Evolutionary conservation across 805 yeast species (phyloP).

Genomic region (Metschnikowia rubicola): DNA sequence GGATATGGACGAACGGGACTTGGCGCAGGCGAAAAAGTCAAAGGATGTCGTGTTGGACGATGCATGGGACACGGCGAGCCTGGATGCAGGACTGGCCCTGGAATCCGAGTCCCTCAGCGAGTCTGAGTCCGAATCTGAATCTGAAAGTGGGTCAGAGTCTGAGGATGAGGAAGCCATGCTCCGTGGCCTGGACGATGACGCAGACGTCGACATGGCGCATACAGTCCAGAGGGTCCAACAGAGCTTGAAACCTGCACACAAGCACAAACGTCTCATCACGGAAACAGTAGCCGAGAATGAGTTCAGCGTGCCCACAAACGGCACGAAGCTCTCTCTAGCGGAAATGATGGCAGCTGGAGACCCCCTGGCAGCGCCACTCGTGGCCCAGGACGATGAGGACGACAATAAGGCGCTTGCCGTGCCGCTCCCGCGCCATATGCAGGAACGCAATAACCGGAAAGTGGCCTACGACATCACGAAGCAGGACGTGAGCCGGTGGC

Average conservation of each 20-base stretch:
- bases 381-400: slow-evolving; percentile 40
- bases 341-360: slow-evolving; percentile 74
- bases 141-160: slow-evolving; percentile 22
- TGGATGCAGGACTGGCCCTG: slow-evolving; percentile 20
- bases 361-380: slow-evolving; percentile 48
- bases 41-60: slow-evolving; percentile 18
- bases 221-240: slow-evolving; percentile 44
- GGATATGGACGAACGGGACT: slow-evolving; percentile 58
- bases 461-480: slow-evolving; percentile 91
- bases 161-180: slow-evolving; percentile 28
- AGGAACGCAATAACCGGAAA: slow-evolving; percentile 76
- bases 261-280: slow-evolving; percentile 47
- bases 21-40: slow-evolving; percentile 1
- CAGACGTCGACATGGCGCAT: slow-evolving; percentile 45
- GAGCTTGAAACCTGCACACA: slow-evolving; percentile 31
- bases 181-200: slow-evolving; percentile 36
- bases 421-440: slow-evolving; percentile 84
- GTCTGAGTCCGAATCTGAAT: slow-evolving; percentile 20
- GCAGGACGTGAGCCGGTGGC: slow-evolving; percentile 85
- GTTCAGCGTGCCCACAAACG: slow-evolving; percentile 59
- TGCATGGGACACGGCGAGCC: slow-evolving; percentile 14
- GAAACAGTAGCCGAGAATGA: slow-evolving; percentile 65
- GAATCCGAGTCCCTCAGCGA: slow-evolving; percentile 21
- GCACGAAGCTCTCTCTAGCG: slow-evolving; percentile 56
- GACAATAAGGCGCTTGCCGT: slow-evolving; percentile 56